Evolutionary conservation across 768 basidiomycete species (phyloP).

Genomic region (Pleurotus cornucopiae): DNA sequence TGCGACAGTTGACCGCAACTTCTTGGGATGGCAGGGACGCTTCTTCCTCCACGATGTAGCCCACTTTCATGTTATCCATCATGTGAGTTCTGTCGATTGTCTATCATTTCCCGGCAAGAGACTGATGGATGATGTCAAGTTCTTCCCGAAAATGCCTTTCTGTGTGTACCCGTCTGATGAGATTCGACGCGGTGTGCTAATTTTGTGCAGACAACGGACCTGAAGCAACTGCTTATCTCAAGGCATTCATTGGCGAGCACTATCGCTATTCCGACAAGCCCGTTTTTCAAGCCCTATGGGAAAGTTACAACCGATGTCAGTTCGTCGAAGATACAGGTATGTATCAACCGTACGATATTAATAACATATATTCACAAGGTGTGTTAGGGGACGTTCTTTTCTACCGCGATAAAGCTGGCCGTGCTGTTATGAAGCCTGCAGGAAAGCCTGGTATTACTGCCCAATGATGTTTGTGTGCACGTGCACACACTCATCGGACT

Average conservation of each 20-base stretch:
- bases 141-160: constrained; percentile 41
- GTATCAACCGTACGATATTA: neutral
- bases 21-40: constrained; percentile 45
- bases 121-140: constrained; percentile 13
- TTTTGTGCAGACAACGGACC: constrained; percentile 29
- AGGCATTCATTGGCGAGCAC: constrained; percentile 30
- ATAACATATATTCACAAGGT: neutral
- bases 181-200: neutral
- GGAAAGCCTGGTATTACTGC: neutral
- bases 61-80: constrained; percentile 41
- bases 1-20: constrained; percentile 41
- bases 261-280: constrained; percentile 26
- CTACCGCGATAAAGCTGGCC: constrained; percentile 20
- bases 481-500: no score
- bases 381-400: constrained; percentile 20
- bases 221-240: constrained; percentile 32
- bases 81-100: constrained; percentile 14
- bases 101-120: neutral
- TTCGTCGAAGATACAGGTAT: constrained; percentile 39
- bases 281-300: constrained; percentile 28
- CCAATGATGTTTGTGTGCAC: no score
- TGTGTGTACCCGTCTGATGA: constrained; percentile 21
- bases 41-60: constrained; percentile 48
- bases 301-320: constrained; percentile 34
- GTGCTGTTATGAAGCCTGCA: constrained; percentile 9